Evolutionary conservation across 768 basidiomycete species (phyloP), one percentile per base, ranked within the genome.

Genomic region (Grammothele lineata): DNA sequence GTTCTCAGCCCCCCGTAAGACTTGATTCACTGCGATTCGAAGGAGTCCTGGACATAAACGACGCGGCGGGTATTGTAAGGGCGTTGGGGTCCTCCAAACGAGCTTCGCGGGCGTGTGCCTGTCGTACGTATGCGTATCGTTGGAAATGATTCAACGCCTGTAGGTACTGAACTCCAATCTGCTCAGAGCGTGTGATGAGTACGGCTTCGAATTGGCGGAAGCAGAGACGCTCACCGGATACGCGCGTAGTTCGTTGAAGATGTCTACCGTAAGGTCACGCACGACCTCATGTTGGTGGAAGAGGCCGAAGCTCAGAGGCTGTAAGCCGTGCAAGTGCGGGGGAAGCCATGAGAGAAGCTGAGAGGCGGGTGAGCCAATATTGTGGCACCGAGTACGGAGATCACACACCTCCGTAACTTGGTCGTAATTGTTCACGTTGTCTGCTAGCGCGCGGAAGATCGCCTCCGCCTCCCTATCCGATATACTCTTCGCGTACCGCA

Each of bases 111-210:
- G 78, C 79, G 60, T 87, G 77, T 0, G 88, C 89, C 62, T 89
- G 85, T 36, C 92, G 78, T 21, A 89, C 81, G 58, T 91, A 94
- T 0, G 92, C 87, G 48, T 90, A 87, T 3, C 88, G 81, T 59
- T 92, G 90, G 63, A 94, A 95, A 57, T 89, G 85, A 61, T 93
- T 95, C 21, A 95, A 73, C 9, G 78, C 70, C 60, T 87, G 81
- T 27, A 94, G 66, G 60, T 84, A 90, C 43, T 86, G 71, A 17
- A 83, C 76, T 0, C 92, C 92, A 46, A 92, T 78, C 92, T 93
- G 26, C 44, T 40, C 48, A 32, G 27, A 11, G 33, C 15, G 35
- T 35, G 17, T 43, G 26, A n/a, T 3, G 6, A 27, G 23, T 24
- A 42, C 10, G 27, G 40, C n/a, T n/a, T n/a, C n/a, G 37, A 25